Evolutionary conservation across 805 yeast genomes (phyloP).

Genomic region (Saturnispora silvae): DNA sequence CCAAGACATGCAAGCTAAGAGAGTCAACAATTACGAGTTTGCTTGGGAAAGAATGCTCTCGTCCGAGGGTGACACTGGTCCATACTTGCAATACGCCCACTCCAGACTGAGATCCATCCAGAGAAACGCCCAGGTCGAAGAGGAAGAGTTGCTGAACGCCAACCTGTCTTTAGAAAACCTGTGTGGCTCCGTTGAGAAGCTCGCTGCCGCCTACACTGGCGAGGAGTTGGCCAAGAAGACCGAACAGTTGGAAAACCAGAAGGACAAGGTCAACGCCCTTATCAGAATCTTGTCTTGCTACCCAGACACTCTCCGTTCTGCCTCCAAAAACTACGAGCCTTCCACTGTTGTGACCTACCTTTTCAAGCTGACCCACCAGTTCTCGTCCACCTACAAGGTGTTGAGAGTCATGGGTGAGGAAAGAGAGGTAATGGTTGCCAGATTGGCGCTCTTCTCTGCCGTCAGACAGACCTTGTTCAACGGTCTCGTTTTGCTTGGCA

Average conservation of each 20-base stretch:
- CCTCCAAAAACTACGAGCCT: constrained; percentile 81
- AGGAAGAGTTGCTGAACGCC: constrained; percentile 20
- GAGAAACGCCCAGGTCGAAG: constrained; percentile 59
- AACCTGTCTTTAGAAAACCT: constrained; percentile 23
- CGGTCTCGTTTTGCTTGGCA: constrained; percentile 82
- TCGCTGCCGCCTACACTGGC: constrained; percentile 16
- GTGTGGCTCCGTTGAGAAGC: constrained; percentile 21
- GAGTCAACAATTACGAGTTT: constrained; percentile 91
- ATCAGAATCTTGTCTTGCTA: constrained; percentile 76
- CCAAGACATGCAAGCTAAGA: constrained; percentile 97
- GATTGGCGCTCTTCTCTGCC: constrained; percentile 82
- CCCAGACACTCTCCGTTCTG: constrained; percentile 81
- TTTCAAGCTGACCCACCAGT: constrained; percentile 85
- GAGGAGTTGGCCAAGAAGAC: constrained; percentile 24
- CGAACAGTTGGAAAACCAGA: constrained; percentile 20
- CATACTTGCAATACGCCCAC: constrained; percentile 96
- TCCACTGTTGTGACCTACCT: constrained; percentile 88
- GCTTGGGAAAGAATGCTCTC: constrained; percentile 98
- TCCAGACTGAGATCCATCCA: constrained; percentile 92
- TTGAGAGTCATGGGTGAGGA: constrained; percentile 97
- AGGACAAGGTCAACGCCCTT: constrained; percentile 37
- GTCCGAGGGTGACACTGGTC: constrained; percentile 99
- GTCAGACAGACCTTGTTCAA: constrained; percentile 83
- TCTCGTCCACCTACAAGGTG: constrained; percentile 90
- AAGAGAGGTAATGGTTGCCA: constrained; percentile 73